These are phyloP conservation scores for Protomyces inouyei DNA, from an alignment of 1,139 yeast genomes.

Conservation along the genomic window DNA sequence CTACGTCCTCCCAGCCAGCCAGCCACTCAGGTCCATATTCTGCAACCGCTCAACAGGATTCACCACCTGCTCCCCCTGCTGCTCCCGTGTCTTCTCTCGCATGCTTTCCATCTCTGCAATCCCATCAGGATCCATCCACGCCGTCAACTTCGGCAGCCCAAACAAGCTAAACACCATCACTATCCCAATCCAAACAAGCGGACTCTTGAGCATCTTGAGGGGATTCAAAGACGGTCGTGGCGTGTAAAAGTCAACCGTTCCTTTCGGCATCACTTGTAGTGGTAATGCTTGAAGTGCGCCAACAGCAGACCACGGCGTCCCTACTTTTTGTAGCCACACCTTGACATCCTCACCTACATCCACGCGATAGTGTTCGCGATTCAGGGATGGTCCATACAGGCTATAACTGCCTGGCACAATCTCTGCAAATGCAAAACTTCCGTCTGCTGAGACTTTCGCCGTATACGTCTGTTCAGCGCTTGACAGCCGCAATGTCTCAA, in stretches of 20 bases:
- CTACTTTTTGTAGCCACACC: not conserved
- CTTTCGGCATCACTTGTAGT: not conserved
- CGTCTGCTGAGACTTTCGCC: not conserved
- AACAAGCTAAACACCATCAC: constrained; percentile 16
- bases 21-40: constrained; percentile 22
- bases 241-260: constrained; percentile 3
- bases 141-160: constrained; percentile 10
- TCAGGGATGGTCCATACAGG: too few relatives aligned
- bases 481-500: not conserved
- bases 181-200: constrained; percentile 10
- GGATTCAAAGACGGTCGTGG: constrained; percentile 1
- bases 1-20: constrained; percentile 24
- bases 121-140: constrained; percentile 16
- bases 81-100: not conserved
- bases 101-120: constrained; percentile 17
- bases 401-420: too few relatives aligned
- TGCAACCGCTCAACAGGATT: constrained; percentile 16
- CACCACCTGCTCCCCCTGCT: not conserved
- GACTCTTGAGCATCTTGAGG: constrained; percentile 10
- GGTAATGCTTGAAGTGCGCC: not conserved
- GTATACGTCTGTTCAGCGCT: not conserved
- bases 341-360: not conserved
- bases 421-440: not conserved
- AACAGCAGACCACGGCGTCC: not conserved
- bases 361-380: not conserved